These are phyloP conservation scores for Brassica carinata DNA, from an alignment of 345 rosid species.

Conservation along the genomic window DNA sequence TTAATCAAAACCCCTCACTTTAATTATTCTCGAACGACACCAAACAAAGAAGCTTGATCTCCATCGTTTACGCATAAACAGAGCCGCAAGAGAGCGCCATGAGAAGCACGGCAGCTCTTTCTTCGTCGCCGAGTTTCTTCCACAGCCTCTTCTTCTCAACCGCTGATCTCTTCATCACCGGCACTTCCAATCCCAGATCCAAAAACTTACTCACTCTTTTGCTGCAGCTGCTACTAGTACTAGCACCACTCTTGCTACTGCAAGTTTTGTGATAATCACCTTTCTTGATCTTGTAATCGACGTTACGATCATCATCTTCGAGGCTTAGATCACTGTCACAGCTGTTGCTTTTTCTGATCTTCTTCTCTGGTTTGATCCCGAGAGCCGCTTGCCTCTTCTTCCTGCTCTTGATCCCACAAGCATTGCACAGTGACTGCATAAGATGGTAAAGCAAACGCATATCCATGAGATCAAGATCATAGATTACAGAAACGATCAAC, in stretches of 20 bases:
- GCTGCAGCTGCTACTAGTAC: not conserved
- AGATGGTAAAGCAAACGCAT: not conserved
- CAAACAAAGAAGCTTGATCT: not conserved
- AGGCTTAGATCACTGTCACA: slow-evolving; percentile 19
- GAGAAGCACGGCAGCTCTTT: slow-evolving; percentile 84
- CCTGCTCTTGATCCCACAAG: slow-evolving; percentile 97
- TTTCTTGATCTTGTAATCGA: slow-evolving; percentile 2
- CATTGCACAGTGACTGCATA: slow-evolving; percentile 87
- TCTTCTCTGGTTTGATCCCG: slow-evolving; percentile 54
- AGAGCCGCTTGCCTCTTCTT: slow-evolving; percentile 78
- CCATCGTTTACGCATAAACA: slow-evolving; percentile 56
- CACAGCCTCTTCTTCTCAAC: slow-evolving; percentile 62
- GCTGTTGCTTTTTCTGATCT: slow-evolving; percentile 39
- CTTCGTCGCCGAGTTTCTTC: slow-evolving; percentile 61
- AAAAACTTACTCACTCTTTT: slow-evolving; percentile 23
- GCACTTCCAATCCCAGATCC: slow-evolving; percentile 33
- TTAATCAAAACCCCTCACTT: slow-evolving; percentile 3
- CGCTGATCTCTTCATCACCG: slow-evolving; percentile 45
- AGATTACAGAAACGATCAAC: not conserved
- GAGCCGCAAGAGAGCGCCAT: slow-evolving; percentile 87
- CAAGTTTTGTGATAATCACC: not conserved
- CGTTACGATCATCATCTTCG: not conserved
- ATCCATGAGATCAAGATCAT: not conserved
- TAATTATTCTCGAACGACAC: not conserved
- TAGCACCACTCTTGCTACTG: not conserved